Evolutionary conservation across 805 yeast species (phyloP), one percentile per base, ranked within the genome.

Genomic region (Danielia oregonensis): DNA sequence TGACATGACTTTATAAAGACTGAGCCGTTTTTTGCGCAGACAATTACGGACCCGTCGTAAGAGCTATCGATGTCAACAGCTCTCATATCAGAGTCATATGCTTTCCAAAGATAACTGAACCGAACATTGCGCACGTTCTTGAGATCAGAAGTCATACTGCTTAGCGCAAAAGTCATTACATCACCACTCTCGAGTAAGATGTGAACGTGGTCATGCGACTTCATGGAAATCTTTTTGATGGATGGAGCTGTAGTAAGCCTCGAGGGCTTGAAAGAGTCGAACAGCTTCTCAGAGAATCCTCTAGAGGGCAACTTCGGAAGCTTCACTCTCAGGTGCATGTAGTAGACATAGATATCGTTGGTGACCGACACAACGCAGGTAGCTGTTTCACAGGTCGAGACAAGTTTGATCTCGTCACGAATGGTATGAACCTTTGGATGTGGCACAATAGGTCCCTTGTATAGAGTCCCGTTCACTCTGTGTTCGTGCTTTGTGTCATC

Each of bases 51-150:
- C 0, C 94, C 94, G 48, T 81, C 84, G 12, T 59, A 63, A 2
- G 83, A 74, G 28, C 81, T 68, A 48, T 80, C 91, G 21, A 84
- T 72, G 57, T 86, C 95, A 4, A 61, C 63, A 30, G 77, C 86
- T 36, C 63, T 66, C 69, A 76, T 60, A 45, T 76, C 79, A 8
- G 58, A 54, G 32, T 74, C 75, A 36, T 74, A 67, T 1, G 89
- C 85, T 21, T 60, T 68, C 91, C 93, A 85, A n/a, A 74, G 59
- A 1, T 61, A 54, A 1, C 54, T 43, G 44, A 74, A 78, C 29
- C 70, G 78, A 10, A 76, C 52, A 24, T 49, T 58, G 12, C 69
- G 70, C 3, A 63, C 53, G 29, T 40, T 36, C 61, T 63, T 42
- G 25, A 39, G 44, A 35, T 44, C 57, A 35, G 35, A 42, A 3